Percentiles rank a stretch among this genome's conserved stretches.
Evolutionary conservation across 2,329 filamentous ascomycete species (phyloP).

Genomic region (Blastomyces emzantsi): DNA sequence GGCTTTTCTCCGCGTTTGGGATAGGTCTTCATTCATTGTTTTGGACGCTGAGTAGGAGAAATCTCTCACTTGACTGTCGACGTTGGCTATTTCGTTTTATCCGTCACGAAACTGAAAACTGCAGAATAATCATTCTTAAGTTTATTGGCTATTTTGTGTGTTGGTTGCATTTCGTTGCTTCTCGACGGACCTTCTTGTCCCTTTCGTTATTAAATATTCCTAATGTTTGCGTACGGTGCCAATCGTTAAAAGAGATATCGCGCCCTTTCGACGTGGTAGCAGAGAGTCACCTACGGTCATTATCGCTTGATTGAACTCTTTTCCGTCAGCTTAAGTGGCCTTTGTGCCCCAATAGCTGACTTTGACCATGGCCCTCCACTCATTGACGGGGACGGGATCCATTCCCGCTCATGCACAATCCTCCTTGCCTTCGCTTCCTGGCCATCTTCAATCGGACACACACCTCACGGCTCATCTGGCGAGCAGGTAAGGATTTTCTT

Average conservation of each 20-base stretch:
- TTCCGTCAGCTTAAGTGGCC: not conserved
- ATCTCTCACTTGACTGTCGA: not conserved
- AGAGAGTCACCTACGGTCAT: not conserved
- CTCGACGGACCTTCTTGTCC: not conserved
- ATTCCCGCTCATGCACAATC: constrained; percentile 61
- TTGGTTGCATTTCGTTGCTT: not conserved
- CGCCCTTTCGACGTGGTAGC: not conserved
- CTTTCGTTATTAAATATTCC: not conserved
- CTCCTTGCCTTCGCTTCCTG: constrained; percentile 78
- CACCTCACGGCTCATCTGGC: constrained; percentile 44
- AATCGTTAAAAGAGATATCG: not conserved
- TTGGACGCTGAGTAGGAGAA: not conserved
- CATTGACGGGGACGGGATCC: constrained; percentile 36
- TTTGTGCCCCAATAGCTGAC: not conserved
- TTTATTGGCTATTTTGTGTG: not conserved
- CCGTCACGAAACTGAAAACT: not conserved
- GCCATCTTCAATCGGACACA: constrained; percentile 51
- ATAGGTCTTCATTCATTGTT: not conserved
- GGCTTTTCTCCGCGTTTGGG: not conserved
- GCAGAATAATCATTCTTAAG: not conserved
- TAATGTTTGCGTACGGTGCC: not conserved
- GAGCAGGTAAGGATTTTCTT: constrained; percentile 34
- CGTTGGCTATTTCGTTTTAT: not conserved
- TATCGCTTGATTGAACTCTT: not conserved
- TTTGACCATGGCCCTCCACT: constrained; percentile 32